Conservation (phyloP, 2,329 filamentous ascomycete genomes). For the Corniculantispora saksenae region DNA sequence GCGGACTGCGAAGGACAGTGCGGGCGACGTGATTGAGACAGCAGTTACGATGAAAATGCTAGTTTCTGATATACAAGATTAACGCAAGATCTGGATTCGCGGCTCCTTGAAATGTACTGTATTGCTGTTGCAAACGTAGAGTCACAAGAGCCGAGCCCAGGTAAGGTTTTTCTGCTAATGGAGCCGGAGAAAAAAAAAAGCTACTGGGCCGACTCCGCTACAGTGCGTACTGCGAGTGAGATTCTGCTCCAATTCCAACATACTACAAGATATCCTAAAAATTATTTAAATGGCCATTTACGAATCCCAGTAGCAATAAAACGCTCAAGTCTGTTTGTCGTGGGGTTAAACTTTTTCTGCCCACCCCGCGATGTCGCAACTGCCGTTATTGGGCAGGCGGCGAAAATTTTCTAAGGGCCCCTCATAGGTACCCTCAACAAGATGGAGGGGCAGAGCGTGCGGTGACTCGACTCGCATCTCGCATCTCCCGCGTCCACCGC, state of each 20-base stretch:
- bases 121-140: neutral
- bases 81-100: too few species aligned
- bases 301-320: neutral
- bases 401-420: constrained; percentile 12
- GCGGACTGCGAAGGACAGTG: neutral
- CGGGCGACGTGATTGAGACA: neutral
- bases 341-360: constrained; percentile 12
- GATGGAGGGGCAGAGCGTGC: constrained; percentile 10
- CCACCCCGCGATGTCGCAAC: constrained; percentile 13
- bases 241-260: neutral
- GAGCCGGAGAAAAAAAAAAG: constrained; percentile 7
- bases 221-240: neutral
- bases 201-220: constrained; percentile 14
- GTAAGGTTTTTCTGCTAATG: constrained; percentile 3
- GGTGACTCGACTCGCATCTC: neutral
- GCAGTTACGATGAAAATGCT: neutral
- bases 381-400: constrained; percentile 10
- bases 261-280: neutral
- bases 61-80: too few species aligned
- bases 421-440: constrained; percentile 7
- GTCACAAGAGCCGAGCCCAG: neutral
- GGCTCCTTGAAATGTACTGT: neutral
- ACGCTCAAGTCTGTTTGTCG: neutral
- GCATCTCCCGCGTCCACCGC: constrained; percentile 7
- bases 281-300: neutral